These are phyloP conservation scores for Nidula niveotomentosa DNA, from an alignment of 1,284 basidiomycete species.

Conservation along the genomic window DNA sequence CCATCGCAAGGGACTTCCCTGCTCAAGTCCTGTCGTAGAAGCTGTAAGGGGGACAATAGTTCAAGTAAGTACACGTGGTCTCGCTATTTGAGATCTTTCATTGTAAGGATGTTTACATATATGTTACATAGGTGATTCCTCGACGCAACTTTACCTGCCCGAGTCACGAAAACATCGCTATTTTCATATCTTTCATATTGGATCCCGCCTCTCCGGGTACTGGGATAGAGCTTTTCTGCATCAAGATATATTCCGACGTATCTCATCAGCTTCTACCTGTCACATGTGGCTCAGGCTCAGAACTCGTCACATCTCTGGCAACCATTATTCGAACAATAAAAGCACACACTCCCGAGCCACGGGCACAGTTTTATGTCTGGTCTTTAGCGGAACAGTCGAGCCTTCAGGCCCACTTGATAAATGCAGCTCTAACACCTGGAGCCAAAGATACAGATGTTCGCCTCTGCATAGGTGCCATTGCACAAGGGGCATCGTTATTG, in stretches of 20 bases:
- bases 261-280: constrained; percentile 14
- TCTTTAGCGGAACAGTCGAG: constrained; percentile 34
- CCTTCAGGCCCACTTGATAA: constrained; percentile 39
- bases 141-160: constrained; percentile 42
- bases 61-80: constrained; percentile 19
- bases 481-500: constrained; percentile 44
- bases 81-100: too few relatives aligned
- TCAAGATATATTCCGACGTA: constrained; percentile 28
- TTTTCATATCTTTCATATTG: constrained; percentile 38
- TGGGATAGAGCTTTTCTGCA: constrained; percentile 30
- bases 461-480: constrained; percentile 43
- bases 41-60: constrained; percentile 30
- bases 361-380: constrained; percentile 46
- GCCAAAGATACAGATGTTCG: constrained; percentile 32
- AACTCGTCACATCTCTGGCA: constrained; percentile 34
- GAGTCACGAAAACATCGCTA: constrained; percentile 38
- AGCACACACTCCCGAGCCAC: constrained; percentile 15
- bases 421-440: constrained; percentile 35
- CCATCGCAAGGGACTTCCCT: constrained; percentile 3
- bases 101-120: not conserved
- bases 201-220: constrained; percentile 34
- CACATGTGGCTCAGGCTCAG: constrained; percentile 20
- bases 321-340: constrained; percentile 33
- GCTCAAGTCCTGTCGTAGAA: constrained; percentile 35
- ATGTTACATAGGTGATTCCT: constrained; percentile 32